Percentiles rank a stretch among this genome's conserved stretches.
Evolutionary conservation across 2,329 filamentous ascomycete species (phyloP).

Genomic region (Ilyonectria destructans): DNA sequence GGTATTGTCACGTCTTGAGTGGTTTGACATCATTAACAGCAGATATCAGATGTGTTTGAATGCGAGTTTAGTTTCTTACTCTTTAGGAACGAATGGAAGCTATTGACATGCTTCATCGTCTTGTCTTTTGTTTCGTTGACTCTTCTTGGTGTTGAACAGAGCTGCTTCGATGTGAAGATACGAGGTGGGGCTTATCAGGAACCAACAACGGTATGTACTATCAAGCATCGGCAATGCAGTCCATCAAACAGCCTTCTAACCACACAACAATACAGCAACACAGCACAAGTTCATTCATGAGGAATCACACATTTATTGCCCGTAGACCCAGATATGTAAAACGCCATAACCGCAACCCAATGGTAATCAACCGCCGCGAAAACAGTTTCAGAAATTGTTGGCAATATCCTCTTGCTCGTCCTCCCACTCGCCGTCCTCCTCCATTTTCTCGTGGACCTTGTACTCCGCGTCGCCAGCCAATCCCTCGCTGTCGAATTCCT

Average conservation of each 20-base stretch:
- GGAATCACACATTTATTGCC: constrained; percentile 47
- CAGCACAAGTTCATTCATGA: constrained; percentile 14
- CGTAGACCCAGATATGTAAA: constrained; percentile 43
- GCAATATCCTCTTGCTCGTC: constrained; percentile 64
- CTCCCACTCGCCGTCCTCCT: constrained; percentile 68
- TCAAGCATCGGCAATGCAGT: no score
- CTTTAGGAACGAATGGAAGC: not conserved
- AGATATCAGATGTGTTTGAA: no score
- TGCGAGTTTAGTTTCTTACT: not conserved
- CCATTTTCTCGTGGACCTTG: constrained; percentile 65
- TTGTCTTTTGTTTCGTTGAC: no score
- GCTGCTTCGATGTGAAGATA: no score
- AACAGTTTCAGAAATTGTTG: constrained; percentile 35
- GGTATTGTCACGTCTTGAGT: not conserved
- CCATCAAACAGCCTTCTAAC: not conserved
- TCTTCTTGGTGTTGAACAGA: no score
- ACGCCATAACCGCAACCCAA: constrained; percentile 45
- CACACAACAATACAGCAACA: not conserved
- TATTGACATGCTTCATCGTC: not conserved
- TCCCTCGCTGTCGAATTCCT: constrained; percentile 68
- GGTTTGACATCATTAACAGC: not conserved
- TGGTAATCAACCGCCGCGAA: constrained; percentile 30
- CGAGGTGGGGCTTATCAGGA: no score
- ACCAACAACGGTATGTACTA: no score
- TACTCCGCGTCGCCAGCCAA: constrained; percentile 67